Evolutionary conservation across 768 basidiomycete genomes (phyloP).

Genomic region (Crucibulum laeve): DNA sequence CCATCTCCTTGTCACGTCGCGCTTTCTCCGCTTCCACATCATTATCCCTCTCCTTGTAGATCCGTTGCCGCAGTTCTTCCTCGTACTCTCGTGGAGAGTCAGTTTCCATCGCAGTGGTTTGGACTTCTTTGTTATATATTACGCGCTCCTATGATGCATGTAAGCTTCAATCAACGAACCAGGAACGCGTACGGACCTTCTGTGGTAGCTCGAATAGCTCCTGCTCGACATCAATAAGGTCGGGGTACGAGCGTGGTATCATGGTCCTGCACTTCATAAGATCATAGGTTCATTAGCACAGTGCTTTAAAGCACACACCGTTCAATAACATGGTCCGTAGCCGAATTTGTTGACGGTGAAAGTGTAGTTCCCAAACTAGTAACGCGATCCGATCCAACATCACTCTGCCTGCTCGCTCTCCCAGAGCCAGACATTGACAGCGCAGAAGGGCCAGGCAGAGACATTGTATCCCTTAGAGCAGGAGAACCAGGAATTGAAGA

Average conservation of each 20-base stretch:
- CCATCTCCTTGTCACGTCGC: constrained; percentile 71
- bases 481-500: constrained; percentile 75
- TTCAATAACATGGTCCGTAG: constrained; percentile 66
- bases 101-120: constrained; percentile 65
- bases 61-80: constrained; percentile 70
- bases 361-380: constrained; percentile 30
- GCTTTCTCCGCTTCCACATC: constrained; percentile 50
- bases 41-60: constrained; percentile 61
- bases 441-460: constrained; percentile 29
- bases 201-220: constrained; percentile 89
- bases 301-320: constrained; percentile 40
- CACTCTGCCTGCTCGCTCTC: constrained; percentile 67
- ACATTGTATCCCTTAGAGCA: constrained; percentile 31
- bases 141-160: constrained; percentile 56
- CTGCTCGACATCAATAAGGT: constrained; percentile 84
- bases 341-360: constrained; percentile 45
- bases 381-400: constrained; percentile 46
- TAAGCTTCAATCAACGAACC: neutral
- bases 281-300: constrained; percentile 4
- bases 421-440: constrained; percentile 47
- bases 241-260: constrained; percentile 62
- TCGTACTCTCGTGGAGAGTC: constrained; percentile 51
- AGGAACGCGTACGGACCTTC: constrained; percentile 46
- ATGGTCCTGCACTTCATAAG: constrained; percentile 39
- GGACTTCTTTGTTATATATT: constrained; percentile 81